phyloP scores from a whole-genome alignment of 768 basidiomycete species.

The Infundibulicybe gibba region DNA sequence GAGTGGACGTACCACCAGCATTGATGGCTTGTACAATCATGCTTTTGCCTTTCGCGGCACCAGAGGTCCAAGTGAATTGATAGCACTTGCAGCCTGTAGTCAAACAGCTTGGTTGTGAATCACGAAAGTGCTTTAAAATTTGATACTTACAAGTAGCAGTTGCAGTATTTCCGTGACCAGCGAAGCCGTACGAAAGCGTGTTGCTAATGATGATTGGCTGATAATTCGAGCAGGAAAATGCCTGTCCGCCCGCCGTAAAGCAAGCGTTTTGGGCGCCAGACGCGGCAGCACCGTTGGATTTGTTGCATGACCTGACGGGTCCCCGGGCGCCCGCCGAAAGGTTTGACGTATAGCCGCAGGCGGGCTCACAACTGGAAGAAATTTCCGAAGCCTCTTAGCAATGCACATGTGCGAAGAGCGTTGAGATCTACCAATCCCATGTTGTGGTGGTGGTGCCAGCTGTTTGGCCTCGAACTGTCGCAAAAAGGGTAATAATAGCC shows the following conservation, averaged over 20 bases:
- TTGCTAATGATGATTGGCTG: constrained; percentile 7
- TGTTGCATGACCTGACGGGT: constrained; percentile 5
- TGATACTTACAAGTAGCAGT: not conserved
- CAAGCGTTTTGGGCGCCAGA: constrained; percentile 7
- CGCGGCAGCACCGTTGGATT: constrained; percentile 6
- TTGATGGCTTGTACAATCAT: constrained; percentile 10
- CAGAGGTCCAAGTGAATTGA: constrained; percentile 9
- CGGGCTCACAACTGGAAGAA: constrained; percentile 4
- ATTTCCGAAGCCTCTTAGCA: not conserved
- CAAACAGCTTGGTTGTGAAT: not conserved
- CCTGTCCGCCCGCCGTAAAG: constrained; percentile 6
- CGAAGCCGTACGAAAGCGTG: constrained; percentile 6
- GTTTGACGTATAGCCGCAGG: constrained; percentile 7
- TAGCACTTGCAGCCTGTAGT: constrained; percentile 7
- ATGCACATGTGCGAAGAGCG: not conserved
- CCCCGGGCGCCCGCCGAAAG: constrained; percentile 5
- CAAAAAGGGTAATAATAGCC: not conserved
- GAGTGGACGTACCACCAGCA: constrained; percentile 2
- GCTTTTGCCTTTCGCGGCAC: constrained; percentile 7
- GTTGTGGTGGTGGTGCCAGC: constrained; percentile 4
- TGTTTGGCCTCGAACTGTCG: constrained; percentile 1
- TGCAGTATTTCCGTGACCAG: constrained; percentile 6
- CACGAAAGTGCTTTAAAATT: not conserved
- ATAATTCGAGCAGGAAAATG: constrained; percentile 6
- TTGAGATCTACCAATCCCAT: constrained; percentile 1